Evolutionary conservation across 208 protist species (phyloP).

Genomic region (Wallacemonas rigidus): DNA sequence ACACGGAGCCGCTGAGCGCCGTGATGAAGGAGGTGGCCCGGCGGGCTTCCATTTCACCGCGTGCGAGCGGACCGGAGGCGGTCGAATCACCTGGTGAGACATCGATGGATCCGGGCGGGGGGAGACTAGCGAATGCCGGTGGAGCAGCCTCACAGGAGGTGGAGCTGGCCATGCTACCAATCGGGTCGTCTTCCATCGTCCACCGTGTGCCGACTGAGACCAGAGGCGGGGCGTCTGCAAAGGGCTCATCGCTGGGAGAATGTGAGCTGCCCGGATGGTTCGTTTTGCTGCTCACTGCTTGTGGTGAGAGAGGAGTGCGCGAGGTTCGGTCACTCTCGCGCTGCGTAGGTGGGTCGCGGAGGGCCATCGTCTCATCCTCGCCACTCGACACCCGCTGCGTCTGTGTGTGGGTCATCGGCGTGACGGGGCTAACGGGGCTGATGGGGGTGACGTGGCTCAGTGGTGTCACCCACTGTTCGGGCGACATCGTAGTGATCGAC

Average conservation of each 20-base stretch:
- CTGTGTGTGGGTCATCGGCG: not conserved
- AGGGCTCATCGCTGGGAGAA: not conserved
- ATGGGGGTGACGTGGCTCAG: slow-evolving; percentile 11
- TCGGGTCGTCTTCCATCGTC: slow-evolving; percentile 7
- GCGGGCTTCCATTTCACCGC: not conserved
- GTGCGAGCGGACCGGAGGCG: not conserved
- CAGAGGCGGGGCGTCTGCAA: not conserved
- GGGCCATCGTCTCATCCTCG: not conserved
- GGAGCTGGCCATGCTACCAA: not conserved
- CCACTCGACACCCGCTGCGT: not conserved
- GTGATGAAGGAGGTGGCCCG: slow-evolving; percentile 6
- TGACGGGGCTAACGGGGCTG: not conserved
- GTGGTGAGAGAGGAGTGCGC: not conserved
- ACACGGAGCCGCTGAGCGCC: slow-evolving; percentile 8
- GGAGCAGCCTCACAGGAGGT: not conserved
- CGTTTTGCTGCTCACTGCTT: not conserved
- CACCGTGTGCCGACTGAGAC: not conserved
- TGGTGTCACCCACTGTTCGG: slow-evolving; percentile 7
- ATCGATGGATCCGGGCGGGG: not conserved
- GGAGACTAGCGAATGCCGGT: slow-evolving; percentile 4
- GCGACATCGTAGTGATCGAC: slow-evolving; percentile 13
- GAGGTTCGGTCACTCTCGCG: not conserved
- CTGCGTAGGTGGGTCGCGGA: not conserved
- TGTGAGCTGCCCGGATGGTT: not conserved
- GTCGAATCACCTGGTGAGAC: not conserved